A percentile compares a stretch with the other conserved stretches of the same genome.
These are phyloP conservation scores for Torrubiellomyces zombiae DNA, from an alignment of 2,329 filamentous ascomycete genomes.

Conservation along the genomic window DNA sequence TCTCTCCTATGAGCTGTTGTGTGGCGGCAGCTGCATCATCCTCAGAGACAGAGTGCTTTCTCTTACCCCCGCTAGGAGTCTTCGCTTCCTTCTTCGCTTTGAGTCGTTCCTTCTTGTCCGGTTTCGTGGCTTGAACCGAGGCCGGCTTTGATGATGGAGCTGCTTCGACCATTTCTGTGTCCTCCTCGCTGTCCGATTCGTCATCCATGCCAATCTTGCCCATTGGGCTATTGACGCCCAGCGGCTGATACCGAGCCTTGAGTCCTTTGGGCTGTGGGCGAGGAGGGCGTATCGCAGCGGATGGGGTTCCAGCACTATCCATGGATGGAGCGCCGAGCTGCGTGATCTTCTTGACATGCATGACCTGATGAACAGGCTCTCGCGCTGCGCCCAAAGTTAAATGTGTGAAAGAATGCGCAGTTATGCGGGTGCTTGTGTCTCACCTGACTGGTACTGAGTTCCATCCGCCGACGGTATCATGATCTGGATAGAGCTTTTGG, in stretches of 20 bases:
- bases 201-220: constrained; percentile 23
- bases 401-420: too few relatives aligned
- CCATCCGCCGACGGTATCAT: constrained; percentile 41
- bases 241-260: constrained; percentile 49
- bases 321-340: constrained; percentile 26
- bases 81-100: constrained; percentile 4
- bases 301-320: constrained; percentile 29
- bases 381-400: too few relatives aligned
- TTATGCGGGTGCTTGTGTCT: too few relatives aligned
- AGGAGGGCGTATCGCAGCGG: too few relatives aligned
- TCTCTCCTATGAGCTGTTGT: constrained; percentile 18
- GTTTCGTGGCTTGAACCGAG: too few relatives aligned
- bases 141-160: too few relatives aligned
- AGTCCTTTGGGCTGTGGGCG: constrained; percentile 52
- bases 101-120: constrained; percentile 7
- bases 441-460: constrained; percentile 36
- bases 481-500: constrained; percentile 36
- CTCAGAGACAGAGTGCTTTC: constrained; percentile 19
- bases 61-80: constrained; percentile 17
- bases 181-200: constrained; percentile 24
- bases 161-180: constrained; percentile 26
- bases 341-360: constrained; percentile 49
- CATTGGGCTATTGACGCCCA: constrained; percentile 31
- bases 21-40: constrained; percentile 19
- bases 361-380: constrained; percentile 40